A percentile compares a stretch with the other conserved stretches of the same genome.
phyloP scores from a whole-genome alignment of 805 yeast genomes.

The Candida andamanensis region DNA sequence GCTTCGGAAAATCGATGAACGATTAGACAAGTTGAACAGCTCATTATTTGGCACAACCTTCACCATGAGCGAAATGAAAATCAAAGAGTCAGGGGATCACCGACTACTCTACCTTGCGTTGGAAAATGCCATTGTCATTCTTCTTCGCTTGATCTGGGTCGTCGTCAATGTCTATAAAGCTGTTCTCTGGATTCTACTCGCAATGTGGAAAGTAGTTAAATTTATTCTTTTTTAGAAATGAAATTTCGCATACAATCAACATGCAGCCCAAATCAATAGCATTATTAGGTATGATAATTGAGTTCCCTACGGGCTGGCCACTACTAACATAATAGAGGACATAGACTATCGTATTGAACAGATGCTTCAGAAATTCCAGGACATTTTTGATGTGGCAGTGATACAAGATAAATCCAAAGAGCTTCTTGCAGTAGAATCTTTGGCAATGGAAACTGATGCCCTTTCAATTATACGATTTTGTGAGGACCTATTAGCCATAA shows the following conservation, averaged over 20 bases:
- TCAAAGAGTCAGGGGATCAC: conserved; percentile 28
- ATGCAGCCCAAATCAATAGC: conserved; percentile 42
- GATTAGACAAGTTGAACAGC: conserved; percentile 37
- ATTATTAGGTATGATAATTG: conserved; percentile 19
- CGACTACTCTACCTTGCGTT: conserved; percentile 38
- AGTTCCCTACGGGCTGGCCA: background rate
- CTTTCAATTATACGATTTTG: conserved; percentile 46
- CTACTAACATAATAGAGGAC: conserved; percentile 34
- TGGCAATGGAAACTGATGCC: conserved; percentile 52
- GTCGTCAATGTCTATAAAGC: conserved; percentile 44
- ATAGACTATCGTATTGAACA: conserved; percentile 49
- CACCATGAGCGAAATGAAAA: conserved; percentile 9
- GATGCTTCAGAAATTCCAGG: conserved; percentile 48
- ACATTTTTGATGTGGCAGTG: conserved; percentile 45
- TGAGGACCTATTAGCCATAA: conserved; percentile 47
- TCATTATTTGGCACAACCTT: conserved; percentile 22
- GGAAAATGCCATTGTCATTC: conserved; percentile 49
- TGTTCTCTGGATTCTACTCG: conserved; percentile 16
- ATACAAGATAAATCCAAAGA: conserved; percentile 38
- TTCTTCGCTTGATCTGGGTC: conserved; percentile 54
- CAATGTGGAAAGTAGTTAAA: conserved; percentile 18
- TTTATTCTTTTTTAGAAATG: conserved; percentile 6
- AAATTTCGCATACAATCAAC: background rate
- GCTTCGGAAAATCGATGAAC: conserved; percentile 49
- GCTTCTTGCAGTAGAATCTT: conserved; percentile 46